These are phyloP conservation scores for Solanum acaule DNA, from an alignment of 257 asterid genomes.

Conservation along the genomic window DNA sequence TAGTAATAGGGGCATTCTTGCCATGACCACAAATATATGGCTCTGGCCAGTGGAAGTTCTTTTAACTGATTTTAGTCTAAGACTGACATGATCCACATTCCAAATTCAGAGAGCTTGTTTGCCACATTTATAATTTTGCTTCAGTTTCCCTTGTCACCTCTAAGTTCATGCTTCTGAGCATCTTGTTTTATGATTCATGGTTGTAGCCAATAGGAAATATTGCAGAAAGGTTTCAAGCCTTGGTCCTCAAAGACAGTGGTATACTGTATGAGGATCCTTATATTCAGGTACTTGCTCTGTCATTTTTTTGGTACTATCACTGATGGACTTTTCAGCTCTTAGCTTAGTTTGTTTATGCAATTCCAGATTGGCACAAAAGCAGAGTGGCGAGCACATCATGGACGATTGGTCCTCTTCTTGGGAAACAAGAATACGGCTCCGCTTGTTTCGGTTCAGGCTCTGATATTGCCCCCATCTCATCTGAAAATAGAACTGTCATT, in stretches of 20 bases:
- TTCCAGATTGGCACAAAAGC: constrained; percentile 90
- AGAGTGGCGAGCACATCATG: constrained; percentile 91
- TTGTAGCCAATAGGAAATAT: constrained; percentile 83
- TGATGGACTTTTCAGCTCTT: neutral
- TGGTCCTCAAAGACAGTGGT: constrained; percentile 91
- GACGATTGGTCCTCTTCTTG: constrained; percentile 82
- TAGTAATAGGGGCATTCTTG: neutral
- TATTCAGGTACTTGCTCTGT: constrained; percentile 56
- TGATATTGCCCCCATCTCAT: constrained; percentile 75
- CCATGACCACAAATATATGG: neutral
- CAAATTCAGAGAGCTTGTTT: neutral
- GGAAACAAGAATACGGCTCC: constrained; percentile 87
- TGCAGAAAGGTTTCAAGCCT: constrained; percentile 75
- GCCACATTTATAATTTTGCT: neutral
- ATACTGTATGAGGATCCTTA: constrained; percentile 86
- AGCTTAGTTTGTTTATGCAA: neutral
- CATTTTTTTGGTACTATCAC: neutral
- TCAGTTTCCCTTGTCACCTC: neutral
- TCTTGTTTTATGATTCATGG: neutral
- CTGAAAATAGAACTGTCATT: constrained; percentile 66
- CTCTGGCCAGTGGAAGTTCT: neutral
- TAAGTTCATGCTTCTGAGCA: neutral
- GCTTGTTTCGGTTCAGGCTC: constrained; percentile 68
- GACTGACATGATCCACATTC: neutral
- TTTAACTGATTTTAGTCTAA: neutral